Conservation (phyloP, 1,284 basidiomycete genomes). For the Exsudoporus floridanus region DNA sequence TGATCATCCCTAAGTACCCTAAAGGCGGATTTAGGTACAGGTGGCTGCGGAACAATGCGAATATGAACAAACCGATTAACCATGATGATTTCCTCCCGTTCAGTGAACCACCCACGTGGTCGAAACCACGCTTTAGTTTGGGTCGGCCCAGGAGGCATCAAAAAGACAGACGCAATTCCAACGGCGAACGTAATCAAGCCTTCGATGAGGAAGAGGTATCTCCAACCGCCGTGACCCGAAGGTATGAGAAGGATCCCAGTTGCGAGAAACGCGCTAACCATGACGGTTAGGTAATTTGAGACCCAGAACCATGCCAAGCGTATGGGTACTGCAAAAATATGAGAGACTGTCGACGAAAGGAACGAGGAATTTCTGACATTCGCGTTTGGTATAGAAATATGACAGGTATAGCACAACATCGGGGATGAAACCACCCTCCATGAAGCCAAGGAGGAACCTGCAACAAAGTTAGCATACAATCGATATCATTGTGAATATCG, state of each 20-base stretch:
- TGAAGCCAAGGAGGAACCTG: constrained; percentile 69
- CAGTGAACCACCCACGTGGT: constrained; percentile 55
- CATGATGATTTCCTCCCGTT: constrained; percentile 55
- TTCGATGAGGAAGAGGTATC: constrained; percentile 61
- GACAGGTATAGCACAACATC: constrained; percentile 67
- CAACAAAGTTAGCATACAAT: constrained; percentile 20
- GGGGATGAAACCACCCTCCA: constrained; percentile 55
- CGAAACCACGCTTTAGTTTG: constrained; percentile 66
- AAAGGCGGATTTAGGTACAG: background rate
- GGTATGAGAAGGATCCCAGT: constrained; percentile 61
- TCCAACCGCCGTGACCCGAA: constrained; percentile 59
- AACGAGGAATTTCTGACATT: constrained; percentile 38
- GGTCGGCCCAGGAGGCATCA: constrained; percentile 69
- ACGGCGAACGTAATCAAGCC: constrained; percentile 53
- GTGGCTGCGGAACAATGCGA: background rate
- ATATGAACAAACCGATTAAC: constrained; percentile 45
- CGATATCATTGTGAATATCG: constrained; percentile 20
- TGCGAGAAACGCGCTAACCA: constrained; percentile 62
- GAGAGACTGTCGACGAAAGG: background rate
- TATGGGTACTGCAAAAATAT: constrained; percentile 49
- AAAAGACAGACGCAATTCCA: constrained; percentile 58
- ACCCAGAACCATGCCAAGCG: constrained; percentile 72
- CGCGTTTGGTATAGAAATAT: constrained; percentile 65
- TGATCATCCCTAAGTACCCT: constrained; percentile 59
- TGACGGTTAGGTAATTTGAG: constrained; percentile 50